phyloP scores from a whole-genome alignment of 2,329 filamentous ascomycete genomes.

The Epichloe gansuensis region DNA sequence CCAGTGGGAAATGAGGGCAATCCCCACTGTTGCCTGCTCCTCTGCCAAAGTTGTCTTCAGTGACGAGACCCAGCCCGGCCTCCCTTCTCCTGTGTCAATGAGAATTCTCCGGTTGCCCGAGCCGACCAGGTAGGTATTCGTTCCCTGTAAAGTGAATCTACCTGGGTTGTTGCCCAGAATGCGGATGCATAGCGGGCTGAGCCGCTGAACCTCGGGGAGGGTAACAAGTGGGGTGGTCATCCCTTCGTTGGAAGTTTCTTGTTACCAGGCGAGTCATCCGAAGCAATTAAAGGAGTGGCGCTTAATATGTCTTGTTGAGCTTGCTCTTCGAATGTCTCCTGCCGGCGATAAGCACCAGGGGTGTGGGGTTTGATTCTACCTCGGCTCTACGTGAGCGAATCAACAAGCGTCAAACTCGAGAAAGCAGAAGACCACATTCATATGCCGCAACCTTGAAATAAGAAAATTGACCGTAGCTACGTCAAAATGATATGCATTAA shows the following conservation, averaged over 20 bases:
- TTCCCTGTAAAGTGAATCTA: conserved; percentile 66
- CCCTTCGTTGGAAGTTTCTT: not conserved
- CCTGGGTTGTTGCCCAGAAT: conserved; percentile 85
- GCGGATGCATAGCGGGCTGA: conserved; percentile 67
- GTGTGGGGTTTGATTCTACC: not conserved
- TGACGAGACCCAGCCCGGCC: conserved; percentile 55
- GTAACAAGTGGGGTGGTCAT: conserved; percentile 31
- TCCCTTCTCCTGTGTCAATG: conserved; percentile 82
- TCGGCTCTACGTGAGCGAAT: too few species aligned
- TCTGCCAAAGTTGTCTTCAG: conserved; percentile 51
- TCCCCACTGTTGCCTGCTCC: conserved; percentile 56
- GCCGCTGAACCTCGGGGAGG: conserved; percentile 61
- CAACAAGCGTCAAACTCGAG: too few species aligned
- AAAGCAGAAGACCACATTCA: too few species aligned
- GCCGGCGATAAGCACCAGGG: not conserved
- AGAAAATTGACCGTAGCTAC: too few species aligned
- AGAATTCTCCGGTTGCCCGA: conserved; percentile 60
- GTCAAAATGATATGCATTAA: too few species aligned
- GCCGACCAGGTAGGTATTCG: conserved; percentile 90
- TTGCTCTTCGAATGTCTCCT: too few species aligned
- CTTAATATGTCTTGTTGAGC: too few species aligned
- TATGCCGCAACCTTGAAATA: too few species aligned
- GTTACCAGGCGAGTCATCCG: not conserved
- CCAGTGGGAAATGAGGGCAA: conserved; percentile 78
- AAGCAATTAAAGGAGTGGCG: not conserved